These are phyloP conservation scores for Linaria vulgaris DNA, from an alignment of 257 asterid species.

Conservation along the genomic window DNA sequence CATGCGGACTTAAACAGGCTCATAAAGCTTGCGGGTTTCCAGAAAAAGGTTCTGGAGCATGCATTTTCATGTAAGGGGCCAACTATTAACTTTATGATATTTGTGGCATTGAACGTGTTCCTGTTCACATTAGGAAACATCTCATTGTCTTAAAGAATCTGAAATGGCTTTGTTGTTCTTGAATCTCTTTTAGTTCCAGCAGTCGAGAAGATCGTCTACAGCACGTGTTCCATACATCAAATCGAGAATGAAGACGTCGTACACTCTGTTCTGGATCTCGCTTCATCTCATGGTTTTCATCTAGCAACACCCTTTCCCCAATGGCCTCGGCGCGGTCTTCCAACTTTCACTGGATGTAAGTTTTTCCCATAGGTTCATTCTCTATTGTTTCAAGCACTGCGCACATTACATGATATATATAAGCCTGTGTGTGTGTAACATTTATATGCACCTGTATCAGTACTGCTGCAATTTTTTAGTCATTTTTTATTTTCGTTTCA, in stretches of 20 bases:
- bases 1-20: conserved; percentile 44
- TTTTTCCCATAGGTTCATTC: not conserved
- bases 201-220: conserved; percentile 85
- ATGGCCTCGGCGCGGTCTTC: conserved; percentile 94
- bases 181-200: conserved; percentile 56
- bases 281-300: conserved; percentile 68
- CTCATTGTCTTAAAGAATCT: not conserved
- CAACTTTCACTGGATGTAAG: conserved; percentile 75
- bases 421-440: too few species aligned
- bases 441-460: too few species aligned
- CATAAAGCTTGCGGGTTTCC: conserved; percentile 74
- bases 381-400: not conserved
- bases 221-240: conserved; percentile 89
- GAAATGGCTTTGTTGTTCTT: not conserved
- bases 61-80: conserved; percentile 70
- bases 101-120: conserved; percentile 2
- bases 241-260: conserved; percentile 86
- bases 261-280: conserved; percentile 60
- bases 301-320: conserved; percentile 60
- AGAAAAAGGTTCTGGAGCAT: conserved; percentile 71
- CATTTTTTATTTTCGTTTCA: too few species aligned
- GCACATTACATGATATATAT: too few species aligned
- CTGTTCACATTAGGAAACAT: not conserved
- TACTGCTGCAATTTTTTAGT: too few species aligned
- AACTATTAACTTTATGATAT: not conserved